Conservation (phyloP, 805 yeast genomes). For the Suhomyces kilbournensis region DNA sequence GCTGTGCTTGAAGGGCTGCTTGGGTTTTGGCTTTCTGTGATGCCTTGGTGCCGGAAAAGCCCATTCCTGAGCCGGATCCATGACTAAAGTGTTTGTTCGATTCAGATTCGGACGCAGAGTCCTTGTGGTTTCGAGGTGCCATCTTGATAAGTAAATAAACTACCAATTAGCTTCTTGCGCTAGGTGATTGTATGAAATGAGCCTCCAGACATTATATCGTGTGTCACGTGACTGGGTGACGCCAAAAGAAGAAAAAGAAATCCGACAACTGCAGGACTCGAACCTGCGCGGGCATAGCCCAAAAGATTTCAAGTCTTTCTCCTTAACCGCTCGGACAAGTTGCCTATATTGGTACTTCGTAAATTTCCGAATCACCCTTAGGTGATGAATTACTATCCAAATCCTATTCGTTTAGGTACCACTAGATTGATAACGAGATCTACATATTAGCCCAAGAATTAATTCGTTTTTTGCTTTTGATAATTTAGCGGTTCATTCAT, state of each 20-base stretch:
- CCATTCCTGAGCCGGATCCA: constrained; percentile 8
- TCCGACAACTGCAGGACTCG: constrained; percentile 17
- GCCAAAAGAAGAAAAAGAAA: background rate
- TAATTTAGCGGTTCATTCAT: no score
- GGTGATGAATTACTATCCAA: no score
- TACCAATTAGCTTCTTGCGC: no score
- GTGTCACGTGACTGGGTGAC: background rate
- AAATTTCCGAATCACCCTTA: background rate
- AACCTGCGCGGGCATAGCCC: constrained; percentile 17
- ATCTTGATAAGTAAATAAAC: no score
- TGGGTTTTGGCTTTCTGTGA: constrained; percentile 60
- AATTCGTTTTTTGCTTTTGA: no score
- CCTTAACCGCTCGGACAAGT: constrained; percentile 17
- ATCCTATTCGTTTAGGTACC: no score
- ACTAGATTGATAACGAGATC: no score
- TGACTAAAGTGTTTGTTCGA: constrained; percentile 10
- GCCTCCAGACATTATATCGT: no score
- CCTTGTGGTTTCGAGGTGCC: constrained; percentile 20
- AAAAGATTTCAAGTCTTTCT: constrained; percentile 16
- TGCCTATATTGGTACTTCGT: constrained; percentile 4
- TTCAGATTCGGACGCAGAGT: constrained; percentile 39
- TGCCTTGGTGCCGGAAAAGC: constrained; percentile 26
- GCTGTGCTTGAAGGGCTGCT: constrained; percentile 66
- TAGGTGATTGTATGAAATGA: no score
- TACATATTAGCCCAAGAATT: no score